Evolutionary conservation across 2,329 filamentous ascomycete species (phyloP), one percentile per base, ranked within the genome.

Genomic region (Didymellaceae sp.): DNA sequence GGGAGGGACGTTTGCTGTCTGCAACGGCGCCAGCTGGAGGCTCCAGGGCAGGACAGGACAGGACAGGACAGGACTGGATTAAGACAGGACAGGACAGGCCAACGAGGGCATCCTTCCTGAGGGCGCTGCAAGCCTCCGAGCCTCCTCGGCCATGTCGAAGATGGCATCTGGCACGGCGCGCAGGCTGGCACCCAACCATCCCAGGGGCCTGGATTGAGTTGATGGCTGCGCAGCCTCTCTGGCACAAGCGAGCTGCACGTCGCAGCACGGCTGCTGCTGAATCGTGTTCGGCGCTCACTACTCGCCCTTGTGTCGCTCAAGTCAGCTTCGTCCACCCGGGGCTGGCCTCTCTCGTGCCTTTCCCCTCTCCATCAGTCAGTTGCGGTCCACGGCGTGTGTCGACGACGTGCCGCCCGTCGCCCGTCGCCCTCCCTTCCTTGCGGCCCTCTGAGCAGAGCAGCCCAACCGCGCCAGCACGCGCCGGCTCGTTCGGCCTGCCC

Each of bases 211-310:
- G 62, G 56, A 38, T 46, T 39, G 43, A 33, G 37, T 39, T 39
- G 43, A 32, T 38, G 42, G 34, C 34, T 38, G 33, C 25, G 30
- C 45, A 51, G 47, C 49, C 47, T 55, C 46, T 39, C 34, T 41
- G 39, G 56, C 52, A 56, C 59, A 63, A 67, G 63, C 62, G 63
- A 65, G 56, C 54, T 62, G 59, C 55, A 54, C 31, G 52, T 35
- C 28, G 50, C 45, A 42, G 38, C 43, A 44, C 43, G 48, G 45
- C 35, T 28, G 44, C 39, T 33, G 40, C 48, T 58, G 58, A 61
- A 45, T 63, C 58, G 56, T 47, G 48, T 35, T 47, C 45, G 57
- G 46, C 44, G 53, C 55, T 40, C 49, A 53, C 44, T 55, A 45
- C 55, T 60, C 57, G 53, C 57, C 57, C 52, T 58, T 57, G 54